phyloP scores from a whole-genome alignment of 2,329 filamentous ascomycete genomes.

The Acrodontium crateriforme region DNA sequence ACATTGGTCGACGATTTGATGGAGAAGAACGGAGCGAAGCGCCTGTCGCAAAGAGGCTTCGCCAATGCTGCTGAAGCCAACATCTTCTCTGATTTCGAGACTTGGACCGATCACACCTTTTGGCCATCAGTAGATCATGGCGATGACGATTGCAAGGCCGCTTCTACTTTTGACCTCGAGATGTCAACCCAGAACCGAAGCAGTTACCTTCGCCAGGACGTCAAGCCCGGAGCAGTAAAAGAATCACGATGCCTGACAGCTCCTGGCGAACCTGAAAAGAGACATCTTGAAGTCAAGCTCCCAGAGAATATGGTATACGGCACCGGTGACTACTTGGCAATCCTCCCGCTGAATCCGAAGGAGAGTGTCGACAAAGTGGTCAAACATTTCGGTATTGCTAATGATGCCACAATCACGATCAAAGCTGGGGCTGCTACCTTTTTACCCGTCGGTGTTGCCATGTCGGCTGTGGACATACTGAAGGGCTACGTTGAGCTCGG shows the following conservation, averaged over 20 bases:
- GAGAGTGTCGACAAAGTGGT: constrained; percentile 50
- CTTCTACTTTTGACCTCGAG: constrained; percentile 5
- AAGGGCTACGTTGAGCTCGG: constrained; percentile 59
- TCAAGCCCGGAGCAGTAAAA: neutral
- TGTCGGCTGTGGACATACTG: constrained; percentile 51
- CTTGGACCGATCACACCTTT: constrained; percentile 48
- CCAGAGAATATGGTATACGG: constrained; percentile 44
- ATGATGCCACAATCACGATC: constrained; percentile 42
- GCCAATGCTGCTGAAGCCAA: constrained; percentile 50
- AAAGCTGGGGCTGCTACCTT: constrained; percentile 46
- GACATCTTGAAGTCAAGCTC: constrained; percentile 33
- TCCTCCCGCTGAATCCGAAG: constrained; percentile 49
- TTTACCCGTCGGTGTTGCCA: constrained; percentile 46
- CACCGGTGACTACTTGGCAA: constrained; percentile 61
- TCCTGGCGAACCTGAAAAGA: constrained; percentile 42
- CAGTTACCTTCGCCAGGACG: constrained; percentile 1
- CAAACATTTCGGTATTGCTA: constrained; percentile 49
- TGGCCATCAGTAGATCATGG: constrained; percentile 39
- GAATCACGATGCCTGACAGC: constrained; percentile 35
- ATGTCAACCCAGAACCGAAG: constrained; percentile 5
- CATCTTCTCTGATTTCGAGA: constrained; percentile 55
- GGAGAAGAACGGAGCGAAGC: constrained; percentile 34
- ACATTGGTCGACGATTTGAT: constrained; percentile 46
- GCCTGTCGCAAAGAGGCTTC: constrained; percentile 37
- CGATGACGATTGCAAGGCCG: constrained; percentile 10